Evolutionary conservation across 345 rosid species (phyloP).

Genomic region (Hypericum androsaemum): DNA sequence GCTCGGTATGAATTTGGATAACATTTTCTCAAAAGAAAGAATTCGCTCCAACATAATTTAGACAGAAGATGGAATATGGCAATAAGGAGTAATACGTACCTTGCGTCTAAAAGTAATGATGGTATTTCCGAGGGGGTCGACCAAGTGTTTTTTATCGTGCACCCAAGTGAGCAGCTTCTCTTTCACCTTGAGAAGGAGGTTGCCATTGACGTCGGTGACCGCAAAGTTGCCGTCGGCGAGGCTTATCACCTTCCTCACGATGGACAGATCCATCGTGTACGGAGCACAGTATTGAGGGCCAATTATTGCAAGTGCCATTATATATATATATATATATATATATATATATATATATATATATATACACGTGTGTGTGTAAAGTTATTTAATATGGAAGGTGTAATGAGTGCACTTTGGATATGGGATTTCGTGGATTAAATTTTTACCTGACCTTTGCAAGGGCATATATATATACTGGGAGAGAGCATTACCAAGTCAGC

Average conservation of each 20-base stretch:
- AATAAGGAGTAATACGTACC: background rate
- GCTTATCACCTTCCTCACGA: constrained; percentile 18
- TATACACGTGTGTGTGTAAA: no score
- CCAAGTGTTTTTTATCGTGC: constrained; percentile 20
- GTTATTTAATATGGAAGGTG: no score
- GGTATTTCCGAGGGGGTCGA: constrained; percentile 23
- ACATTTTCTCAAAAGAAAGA: no score
- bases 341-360: no score
- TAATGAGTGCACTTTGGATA: no score
- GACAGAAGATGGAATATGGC: background rate
- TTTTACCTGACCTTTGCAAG: no score
- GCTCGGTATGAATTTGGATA: background rate
- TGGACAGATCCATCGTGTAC: constrained; percentile 18
- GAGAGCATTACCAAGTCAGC: no score
- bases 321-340: no score
- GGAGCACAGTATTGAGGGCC: constrained; percentile 19
- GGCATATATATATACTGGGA: no score
- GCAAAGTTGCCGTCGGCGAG: constrained; percentile 16
- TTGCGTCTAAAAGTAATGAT: constrained; percentile 16
- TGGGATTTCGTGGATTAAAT: no score
- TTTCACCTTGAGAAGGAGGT: constrained; percentile 21
- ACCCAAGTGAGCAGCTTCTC: constrained; percentile 12
- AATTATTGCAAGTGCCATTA: constrained; percentile 9
- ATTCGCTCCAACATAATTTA: constrained; percentile 14
- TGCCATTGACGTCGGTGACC: constrained; percentile 14